These are phyloP conservation scores for Cinnamomum chago DNA, from an alignment of 164 flowering plant genomes.

Conservation along the genomic window DNA sequence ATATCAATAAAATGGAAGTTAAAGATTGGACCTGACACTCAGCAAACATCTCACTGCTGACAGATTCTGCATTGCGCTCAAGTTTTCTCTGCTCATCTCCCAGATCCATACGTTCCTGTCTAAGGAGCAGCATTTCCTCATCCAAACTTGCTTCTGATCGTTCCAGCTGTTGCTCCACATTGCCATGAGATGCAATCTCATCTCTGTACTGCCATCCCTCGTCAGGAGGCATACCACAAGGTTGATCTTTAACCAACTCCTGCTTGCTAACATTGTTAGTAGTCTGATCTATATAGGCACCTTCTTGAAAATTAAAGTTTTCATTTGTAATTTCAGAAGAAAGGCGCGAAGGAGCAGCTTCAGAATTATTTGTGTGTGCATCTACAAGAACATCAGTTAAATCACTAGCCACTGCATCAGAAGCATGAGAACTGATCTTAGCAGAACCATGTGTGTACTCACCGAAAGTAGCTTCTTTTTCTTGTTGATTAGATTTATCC, in stretches of 20 bases:
- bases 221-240: conserved; percentile 4
- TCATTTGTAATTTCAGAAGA: conserved; percentile 11
- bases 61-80: conserved; percentile 93
- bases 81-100: conserved; percentile 80
- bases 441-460: conserved; percentile 6
- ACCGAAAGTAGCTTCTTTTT: neutral
- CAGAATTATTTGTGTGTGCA: conserved; percentile 15
- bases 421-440: conserved; percentile 15
- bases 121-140: conserved; percentile 55
- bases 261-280: conserved; percentile 13
- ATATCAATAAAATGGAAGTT: neutral
- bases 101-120: conserved; percentile 45
- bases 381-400: conserved; percentile 16
- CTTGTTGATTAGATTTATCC: conserved; percentile 15
- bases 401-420: conserved; percentile 14
- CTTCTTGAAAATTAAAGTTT: conserved; percentile 8
- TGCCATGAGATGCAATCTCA: conserved; percentile 14
- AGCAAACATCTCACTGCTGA: conserved; percentile 87
- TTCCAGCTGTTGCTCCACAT: conserved; percentile 23
- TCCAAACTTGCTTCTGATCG: conserved; percentile 42
- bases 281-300: conserved; percentile 9
- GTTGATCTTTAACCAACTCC: conserved; percentile 17
- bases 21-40: conserved; percentile 80
- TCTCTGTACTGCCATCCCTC: conserved; percentile 16
- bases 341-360: conserved; percentile 12